phyloP scores from a whole-genome alignment of 225 moss, liverwort and hornwort genomes.

The Marchantia polymorpha region DNA sequence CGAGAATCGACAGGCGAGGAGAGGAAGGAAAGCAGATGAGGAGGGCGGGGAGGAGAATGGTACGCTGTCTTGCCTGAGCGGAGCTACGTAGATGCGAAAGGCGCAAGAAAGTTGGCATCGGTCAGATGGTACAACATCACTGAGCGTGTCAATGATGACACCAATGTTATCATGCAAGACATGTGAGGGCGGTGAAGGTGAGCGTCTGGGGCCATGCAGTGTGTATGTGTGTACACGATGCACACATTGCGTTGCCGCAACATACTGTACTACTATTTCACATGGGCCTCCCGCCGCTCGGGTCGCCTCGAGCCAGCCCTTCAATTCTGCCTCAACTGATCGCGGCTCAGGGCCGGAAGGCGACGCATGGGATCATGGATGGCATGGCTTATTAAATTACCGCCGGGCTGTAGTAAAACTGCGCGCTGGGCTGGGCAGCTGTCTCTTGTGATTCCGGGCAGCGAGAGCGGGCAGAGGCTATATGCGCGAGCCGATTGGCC shows the following conservation, averaged over 20 bases:
- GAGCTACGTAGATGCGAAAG: background rate
- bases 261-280: constrained; percentile 15
- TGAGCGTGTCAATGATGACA: constrained; percentile 15
- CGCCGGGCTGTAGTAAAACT: background rate
- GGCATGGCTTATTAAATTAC: background rate
- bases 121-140: background rate
- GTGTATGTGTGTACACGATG: background rate
- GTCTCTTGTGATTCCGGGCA: constrained; percentile 8
- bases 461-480: background rate
- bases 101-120: background rate
- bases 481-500: background rate
- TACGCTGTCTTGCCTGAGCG: constrained; percentile 8
- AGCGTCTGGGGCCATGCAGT: constrained; percentile 9
- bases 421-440: background rate
- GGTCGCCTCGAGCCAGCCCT: background rate
- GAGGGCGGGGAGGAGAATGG: background rate
- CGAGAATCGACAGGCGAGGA: background rate
- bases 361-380: background rate
- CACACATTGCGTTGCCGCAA: background rate
- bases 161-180: constrained; percentile 8
- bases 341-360: too few species aligned
- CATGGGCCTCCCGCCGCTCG: background rate
- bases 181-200: constrained; percentile 6
- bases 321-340: background rate
- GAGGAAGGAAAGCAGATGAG: background rate